These are phyloP conservation scores for Colletotrichum euphorbiae DNA, from an alignment of 2,329 filamentous ascomycete species.

Conservation along the genomic window DNA sequence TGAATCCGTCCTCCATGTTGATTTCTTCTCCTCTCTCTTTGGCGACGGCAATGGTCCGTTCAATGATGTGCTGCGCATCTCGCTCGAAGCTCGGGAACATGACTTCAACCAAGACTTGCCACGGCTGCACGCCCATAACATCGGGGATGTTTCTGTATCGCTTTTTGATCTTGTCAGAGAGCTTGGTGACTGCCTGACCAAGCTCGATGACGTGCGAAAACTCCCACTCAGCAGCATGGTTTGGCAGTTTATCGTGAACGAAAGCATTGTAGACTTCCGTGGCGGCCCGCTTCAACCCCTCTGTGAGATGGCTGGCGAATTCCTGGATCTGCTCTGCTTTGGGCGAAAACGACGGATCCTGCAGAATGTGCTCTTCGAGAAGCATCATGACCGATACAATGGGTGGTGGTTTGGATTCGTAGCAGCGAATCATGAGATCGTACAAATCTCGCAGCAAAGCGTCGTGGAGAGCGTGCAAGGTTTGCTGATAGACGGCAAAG, in stretches of 20 bases:
- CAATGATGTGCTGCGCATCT: constrained; percentile 87
- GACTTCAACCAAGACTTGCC: constrained; percentile 81
- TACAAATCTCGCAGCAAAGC: constrained; percentile 88
- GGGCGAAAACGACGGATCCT: constrained; percentile 80
- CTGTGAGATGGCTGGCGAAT: constrained; percentile 78
- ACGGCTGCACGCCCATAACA: constrained; percentile 78
- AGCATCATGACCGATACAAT: constrained; percentile 84
- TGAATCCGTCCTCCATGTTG: constrained; percentile 91
- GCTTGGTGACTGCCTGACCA: constrained; percentile 84
- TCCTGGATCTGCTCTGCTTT: constrained; percentile 76
- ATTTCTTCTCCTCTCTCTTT: constrained; percentile 79
- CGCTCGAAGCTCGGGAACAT: constrained; percentile 91
- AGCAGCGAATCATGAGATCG: constrained; percentile 87
- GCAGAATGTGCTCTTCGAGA: constrained; percentile 83
- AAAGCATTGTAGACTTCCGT: constrained; percentile 82
- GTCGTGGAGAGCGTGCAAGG: constrained; percentile 81
- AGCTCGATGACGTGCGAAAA: constrained; percentile 91
- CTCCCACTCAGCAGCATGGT: constrained; percentile 86
- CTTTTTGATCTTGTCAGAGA: constrained; percentile 91
- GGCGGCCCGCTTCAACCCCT: constrained; percentile 79
- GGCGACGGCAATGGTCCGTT: constrained; percentile 80
- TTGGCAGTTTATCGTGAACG: constrained; percentile 83
- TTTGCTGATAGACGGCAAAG: constrained; percentile 77
- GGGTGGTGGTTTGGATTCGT: constrained; percentile 86
- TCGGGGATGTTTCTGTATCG: constrained; percentile 89